Evolutionary conservation across 257 asterid genomes (phyloP).

Genomic region (Pogostemon cablin): DNA sequence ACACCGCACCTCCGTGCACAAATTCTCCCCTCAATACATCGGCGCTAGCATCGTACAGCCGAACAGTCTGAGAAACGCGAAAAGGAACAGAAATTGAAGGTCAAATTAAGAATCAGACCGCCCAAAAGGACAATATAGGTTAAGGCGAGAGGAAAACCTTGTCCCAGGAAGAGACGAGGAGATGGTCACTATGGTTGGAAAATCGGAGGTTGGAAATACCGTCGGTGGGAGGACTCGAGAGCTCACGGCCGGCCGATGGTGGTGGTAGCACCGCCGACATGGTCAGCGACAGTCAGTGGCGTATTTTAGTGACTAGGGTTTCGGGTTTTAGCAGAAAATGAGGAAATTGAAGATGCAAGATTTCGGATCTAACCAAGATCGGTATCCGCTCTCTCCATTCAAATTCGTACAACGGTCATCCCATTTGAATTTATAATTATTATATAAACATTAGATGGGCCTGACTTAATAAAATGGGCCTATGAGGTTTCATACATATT

Average conservation of each 20-base stretch:
- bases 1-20: constrained; percentile 80
- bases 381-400: constrained; percentile 12
- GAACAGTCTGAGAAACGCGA: constrained; percentile 52
- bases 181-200: constrained; percentile 84
- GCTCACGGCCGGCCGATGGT: constrained; percentile 55
- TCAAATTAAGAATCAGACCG: neutral
- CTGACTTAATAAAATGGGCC: neutral
- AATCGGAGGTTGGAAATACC: constrained; percentile 82
- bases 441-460: neutral
- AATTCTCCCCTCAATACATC: constrained; percentile 80
- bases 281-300: neutral
- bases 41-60: constrained; percentile 91
- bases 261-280: constrained; percentile 63
- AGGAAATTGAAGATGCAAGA: neutral
- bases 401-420: constrained; percentile 29
- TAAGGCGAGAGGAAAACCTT: constrained; percentile 43
- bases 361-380: neutral
- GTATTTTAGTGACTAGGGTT: constrained; percentile 1
- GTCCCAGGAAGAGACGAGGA: constrained; percentile 91
- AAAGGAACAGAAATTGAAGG: neutral
- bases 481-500: neutral
- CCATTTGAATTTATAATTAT: neutral
- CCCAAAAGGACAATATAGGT: neutral
- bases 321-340: constrained; percentile 16
- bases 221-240: constrained; percentile 66